phyloP scores from a whole-genome alignment of 495 filamentous ascomycete species.

The Xanthoparmelia taractica region DNA sequence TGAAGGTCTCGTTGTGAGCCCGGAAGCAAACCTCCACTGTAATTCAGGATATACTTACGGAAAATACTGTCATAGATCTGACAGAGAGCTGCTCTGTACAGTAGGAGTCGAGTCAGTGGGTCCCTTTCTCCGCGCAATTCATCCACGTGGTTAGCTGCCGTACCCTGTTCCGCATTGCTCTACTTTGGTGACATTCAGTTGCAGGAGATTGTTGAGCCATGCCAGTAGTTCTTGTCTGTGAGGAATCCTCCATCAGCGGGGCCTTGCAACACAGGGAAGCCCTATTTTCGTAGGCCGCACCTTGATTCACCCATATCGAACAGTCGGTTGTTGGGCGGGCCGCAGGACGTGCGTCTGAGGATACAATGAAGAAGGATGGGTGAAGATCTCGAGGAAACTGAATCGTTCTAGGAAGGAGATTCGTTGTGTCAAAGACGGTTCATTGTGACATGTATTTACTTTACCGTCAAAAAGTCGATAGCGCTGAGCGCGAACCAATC shows the following conservation, averaged over 20 bases:
- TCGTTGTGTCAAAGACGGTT: neutral
- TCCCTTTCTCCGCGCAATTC: conserved; percentile 12
- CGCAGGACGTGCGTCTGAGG: neutral
- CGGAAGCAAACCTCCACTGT: neutral
- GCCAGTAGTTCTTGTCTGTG: conserved; percentile 87
- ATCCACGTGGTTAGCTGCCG: conserved; percentile 26
- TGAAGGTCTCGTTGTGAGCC: conserved; percentile 26
- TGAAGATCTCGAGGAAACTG: no score
- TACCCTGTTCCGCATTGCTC: conserved; percentile 99
- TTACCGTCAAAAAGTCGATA: neutral
- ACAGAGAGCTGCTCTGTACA: conserved; percentile 78
- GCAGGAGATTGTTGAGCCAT: conserved; percentile 95
- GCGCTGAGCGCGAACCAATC: conserved; percentile 6
- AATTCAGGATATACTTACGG: conserved; percentile 43
- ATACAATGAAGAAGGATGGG: neutral
- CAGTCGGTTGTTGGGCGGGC: conserved; percentile 25
- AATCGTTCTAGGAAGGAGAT: no score
- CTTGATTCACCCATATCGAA: conserved; percentile 51
- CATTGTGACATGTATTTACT: neutral
- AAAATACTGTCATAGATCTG: conserved; percentile 97
- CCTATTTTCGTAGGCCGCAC: conserved; percentile 29
- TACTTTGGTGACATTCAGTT: conserved; percentile 95
- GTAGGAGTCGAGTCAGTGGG: conserved; percentile 4
- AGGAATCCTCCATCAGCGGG: conserved; percentile 2
- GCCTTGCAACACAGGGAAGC: neutral